Evolutionary conservation across 2,329 filamentous ascomycete species (phyloP), one percentile per base, ranked within the genome.

Genomic region (Fusarium palustre): DNA sequence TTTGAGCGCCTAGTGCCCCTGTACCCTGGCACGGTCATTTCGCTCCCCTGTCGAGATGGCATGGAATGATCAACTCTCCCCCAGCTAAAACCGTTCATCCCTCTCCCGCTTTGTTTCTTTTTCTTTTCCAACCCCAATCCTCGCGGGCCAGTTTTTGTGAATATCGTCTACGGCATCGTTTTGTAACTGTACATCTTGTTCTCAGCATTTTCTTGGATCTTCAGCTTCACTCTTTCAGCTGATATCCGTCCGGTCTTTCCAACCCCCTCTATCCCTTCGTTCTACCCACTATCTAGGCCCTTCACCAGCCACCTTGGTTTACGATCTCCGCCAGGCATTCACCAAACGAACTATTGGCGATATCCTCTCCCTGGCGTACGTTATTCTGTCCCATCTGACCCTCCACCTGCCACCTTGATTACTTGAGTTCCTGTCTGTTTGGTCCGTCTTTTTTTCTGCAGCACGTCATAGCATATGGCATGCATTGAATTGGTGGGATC

Each of bases 161-260:
- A 65, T 65, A 54, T 48, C 52, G 43, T 66, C 68, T 70, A 73
- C 63, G 58, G 62, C 64, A 71, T 71, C 61, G 59, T 66, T 71
- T 65, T 70, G 71, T 70, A 53, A 53, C 71, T 73, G 65, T 68
- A 72, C 67, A 72, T 65, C 64, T 64, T 60, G 76, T 74, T 76
- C 43, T 59, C 59, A 56, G 42, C 39, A 46, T 59, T 59, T 58
- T 79, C 73, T 64, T 71, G 71, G 75, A 78, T 76, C 72, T 69
- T 77, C 79, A 76, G 78, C 79, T 81, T 81, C 80, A 82, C 76
- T 82, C 80, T 77, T 79, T 82, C 70, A 81, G 78, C 77, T 77
- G 76, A 73, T 68, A 73, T 75, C 78, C 78, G 77, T 81, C 78
- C 80, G 76, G 76, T 81, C 76, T 74, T 75, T 76, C 71, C 69